Base-by-base conservation (phyloP, 148 eudicot species). In the Cornus suecica region DNA sequence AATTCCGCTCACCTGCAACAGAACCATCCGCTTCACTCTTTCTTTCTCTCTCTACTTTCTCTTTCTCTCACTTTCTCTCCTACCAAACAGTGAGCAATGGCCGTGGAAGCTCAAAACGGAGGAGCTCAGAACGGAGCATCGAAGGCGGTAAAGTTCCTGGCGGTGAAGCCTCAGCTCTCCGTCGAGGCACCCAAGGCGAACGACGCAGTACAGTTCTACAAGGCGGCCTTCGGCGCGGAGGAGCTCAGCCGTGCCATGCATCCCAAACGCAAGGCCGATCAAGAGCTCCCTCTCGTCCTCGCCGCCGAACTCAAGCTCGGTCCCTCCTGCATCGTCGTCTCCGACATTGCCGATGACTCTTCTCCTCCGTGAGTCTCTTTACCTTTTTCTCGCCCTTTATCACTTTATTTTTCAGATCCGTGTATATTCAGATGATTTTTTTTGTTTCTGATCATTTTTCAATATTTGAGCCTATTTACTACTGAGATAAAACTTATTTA, bases 211-310 rank as follows among this genome's bases (percentile, higher is more conserved):
- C 73, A 77, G 87, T 94, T 94, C 76, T 90, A 89, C 90, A 94
- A 88, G 83, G 37, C 87, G 0, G 97, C 97, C n/a, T 94, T 94
- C 23, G 98, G 90, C 5, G 97, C 91, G 5, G 96, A 89, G 79
- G 97, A 90, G 76, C 79, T 89, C 27, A 69, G 65, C 79, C 91
- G 97, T n/a, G 76, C 62, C 25, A 73, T 77, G 31, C 83, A 90
- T n/a, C 79, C 95, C 0, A 92, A 94, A 83, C 82, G 98, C 85
- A 94, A 94, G 82, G 94, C 93, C 45, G 98, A 94, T 4, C 97
- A 94, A 68, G 98, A 94, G 68, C 54, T 64, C 0, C 97, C 95
- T 16, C 84, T 86, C 6, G 74, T 94, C 29, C 83, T 90, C 79
- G 86, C 95, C n/a, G 94, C 95, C 68, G 91, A 90, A 31, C 86